Conservation (phyloP, 2,329 filamentous ascomycete species). For the Xylaria digitata region DNA sequence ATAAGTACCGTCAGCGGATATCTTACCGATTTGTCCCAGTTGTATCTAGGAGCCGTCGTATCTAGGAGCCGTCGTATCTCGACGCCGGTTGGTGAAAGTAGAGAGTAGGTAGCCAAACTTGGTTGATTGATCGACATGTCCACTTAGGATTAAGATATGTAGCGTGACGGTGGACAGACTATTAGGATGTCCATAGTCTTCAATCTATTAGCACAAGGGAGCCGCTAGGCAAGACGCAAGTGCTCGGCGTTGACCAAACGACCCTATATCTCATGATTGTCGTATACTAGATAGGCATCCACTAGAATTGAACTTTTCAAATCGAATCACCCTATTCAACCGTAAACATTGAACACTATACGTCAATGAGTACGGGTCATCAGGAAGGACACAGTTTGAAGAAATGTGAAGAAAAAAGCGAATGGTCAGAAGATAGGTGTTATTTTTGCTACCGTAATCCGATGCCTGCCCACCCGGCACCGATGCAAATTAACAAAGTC, state of each 20-base stretch:
- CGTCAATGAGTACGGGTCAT: background rate
- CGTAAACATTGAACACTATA: background rate
- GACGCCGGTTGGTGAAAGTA: too few species aligned
- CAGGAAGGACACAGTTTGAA: background rate
- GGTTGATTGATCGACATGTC: background rate
- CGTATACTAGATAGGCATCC: background rate
- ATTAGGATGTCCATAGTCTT: background rate
- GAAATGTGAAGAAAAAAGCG: slow-evolving; percentile 10
- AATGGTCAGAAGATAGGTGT: slow-evolving; percentile 47
- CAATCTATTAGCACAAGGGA: background rate
- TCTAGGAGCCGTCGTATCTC: background rate
- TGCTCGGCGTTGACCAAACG: background rate
- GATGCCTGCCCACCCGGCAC: slow-evolving; percentile 51
- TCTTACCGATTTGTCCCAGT: background rate
- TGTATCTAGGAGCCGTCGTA: background rate
- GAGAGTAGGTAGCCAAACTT: background rate
- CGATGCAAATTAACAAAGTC: slow-evolving; percentile 51
- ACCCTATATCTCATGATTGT: background rate
- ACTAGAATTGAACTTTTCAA: background rate
- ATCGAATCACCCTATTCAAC: background rate
- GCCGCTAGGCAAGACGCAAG: background rate
- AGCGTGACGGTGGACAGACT: background rate
- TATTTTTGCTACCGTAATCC: slow-evolving; percentile 51
- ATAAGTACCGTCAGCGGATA: background rate
- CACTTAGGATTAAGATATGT: background rate